These are phyloP conservation scores for Eucalyptus caleyi DNA, from an alignment of 345 rosid genomes.

Conservation along the genomic window DNA sequence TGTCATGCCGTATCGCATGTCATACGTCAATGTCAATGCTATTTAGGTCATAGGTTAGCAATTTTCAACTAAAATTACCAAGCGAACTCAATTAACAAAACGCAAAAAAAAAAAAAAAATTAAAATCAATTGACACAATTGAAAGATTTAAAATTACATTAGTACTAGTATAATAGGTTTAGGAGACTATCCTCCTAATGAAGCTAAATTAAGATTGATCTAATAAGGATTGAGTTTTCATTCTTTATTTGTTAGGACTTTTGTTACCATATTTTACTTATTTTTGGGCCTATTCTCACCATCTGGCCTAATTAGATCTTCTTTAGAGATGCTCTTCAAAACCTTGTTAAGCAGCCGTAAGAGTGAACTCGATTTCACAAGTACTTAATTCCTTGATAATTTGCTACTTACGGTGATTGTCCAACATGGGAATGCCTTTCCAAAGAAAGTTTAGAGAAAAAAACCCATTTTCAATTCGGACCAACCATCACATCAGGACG, in stretches of 20 bases:
- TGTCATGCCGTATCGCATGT: rapidly evolving
- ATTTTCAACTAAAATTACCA: too few relatives aligned
- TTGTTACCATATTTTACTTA: not conserved
- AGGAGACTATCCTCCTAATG: too few relatives aligned
- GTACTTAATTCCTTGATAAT: not conserved
- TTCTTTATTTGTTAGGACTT: not conserved
- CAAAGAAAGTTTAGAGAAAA: not conserved
- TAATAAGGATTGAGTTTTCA: too few relatives aligned
- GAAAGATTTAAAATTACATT: too few relatives aligned
- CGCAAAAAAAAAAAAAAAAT: rapidly evolving
- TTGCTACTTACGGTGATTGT: not conserved
- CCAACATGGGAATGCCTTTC: not conserved
- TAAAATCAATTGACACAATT: too few relatives aligned
- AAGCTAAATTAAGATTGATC: too few relatives aligned
- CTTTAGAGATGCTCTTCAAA: not conserved
- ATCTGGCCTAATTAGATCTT: not conserved
- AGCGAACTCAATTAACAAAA: too few relatives aligned
- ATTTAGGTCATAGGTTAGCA: too few relatives aligned
- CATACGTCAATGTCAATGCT: rapidly evolving
- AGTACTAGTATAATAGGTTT: too few relatives aligned
- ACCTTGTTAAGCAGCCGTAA: not conserved
- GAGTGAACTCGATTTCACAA: not conserved
- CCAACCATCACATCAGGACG: not conserved
- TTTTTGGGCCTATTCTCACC: not conserved
- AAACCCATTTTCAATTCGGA: not conserved